Conservation (phyloP, 805 yeast genomes). For the Saccharomycopsis selenospora region DNA sequence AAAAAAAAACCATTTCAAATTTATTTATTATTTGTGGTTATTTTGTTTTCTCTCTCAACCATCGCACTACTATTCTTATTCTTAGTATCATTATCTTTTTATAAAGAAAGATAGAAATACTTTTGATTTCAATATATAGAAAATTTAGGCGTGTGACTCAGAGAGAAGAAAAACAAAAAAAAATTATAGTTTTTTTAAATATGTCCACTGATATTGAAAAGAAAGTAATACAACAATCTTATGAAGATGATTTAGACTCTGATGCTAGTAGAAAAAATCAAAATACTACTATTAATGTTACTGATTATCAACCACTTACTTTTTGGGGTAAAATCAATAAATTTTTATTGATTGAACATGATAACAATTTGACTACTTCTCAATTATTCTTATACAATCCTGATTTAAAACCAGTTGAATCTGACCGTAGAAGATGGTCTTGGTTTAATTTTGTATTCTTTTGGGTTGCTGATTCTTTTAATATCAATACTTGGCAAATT, state of each 20-base stretch:
- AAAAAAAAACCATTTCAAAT: too few species aligned
- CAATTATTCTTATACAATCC: slow-evolving; percentile 65
- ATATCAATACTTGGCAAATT: slow-evolving; percentile 86
- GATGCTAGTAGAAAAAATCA: not conserved
- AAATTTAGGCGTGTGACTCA: too few species aligned
- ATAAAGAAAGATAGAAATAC: too few species aligned
- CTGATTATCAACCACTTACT: not conserved
- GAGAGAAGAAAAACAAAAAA: too few species aligned
- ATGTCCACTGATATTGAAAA: not conserved
- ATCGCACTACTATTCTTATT: too few species aligned
- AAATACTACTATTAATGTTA: not conserved
- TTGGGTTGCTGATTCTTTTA: slow-evolving; percentile 88
- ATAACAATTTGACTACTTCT: slow-evolving; percentile 37
- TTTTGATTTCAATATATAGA: too few species aligned
- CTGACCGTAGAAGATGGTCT: slow-evolving; percentile 69
- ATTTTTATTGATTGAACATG: not conserved
- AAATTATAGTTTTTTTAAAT: not conserved
- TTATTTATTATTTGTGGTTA: too few species aligned
- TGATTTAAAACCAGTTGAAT: slow-evolving; percentile 76
- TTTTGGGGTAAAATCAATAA: slow-evolving; percentile 6
- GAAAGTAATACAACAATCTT: not conserved
- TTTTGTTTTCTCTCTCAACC: too few species aligned
- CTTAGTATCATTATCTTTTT: too few species aligned
- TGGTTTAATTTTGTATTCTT: slow-evolving; percentile 76
- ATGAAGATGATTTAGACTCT: not conserved